These are phyloP conservation scores for Serendipita sp. DNA, from an alignment of 768 basidiomycete genomes.

Conservation along the genomic window DNA sequence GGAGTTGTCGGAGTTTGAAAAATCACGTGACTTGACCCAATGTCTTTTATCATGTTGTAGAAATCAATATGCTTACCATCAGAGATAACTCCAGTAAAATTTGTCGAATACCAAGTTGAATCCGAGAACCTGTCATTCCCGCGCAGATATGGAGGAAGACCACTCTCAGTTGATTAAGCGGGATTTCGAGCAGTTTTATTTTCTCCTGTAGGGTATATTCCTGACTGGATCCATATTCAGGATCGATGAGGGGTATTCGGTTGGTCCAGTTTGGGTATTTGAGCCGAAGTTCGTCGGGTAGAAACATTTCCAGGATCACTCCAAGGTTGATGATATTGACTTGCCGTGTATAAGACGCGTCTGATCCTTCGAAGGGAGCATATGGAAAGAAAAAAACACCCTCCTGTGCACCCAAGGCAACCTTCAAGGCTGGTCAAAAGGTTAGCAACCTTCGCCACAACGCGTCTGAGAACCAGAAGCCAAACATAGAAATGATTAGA, in stretches of 20 bases:
- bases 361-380: background rate
- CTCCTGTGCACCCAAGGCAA: background rate
- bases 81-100: too few species aligned
- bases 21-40: background rate
- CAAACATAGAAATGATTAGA: background rate
- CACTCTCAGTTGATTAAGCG: background rate
- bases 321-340: background rate
- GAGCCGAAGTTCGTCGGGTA: background rate
- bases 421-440: too few species aligned
- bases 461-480: too few species aligned
- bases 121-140: too few species aligned
- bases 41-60: too few species aligned
- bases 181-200: background rate
- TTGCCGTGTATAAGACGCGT: background rate
- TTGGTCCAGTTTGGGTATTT: background rate
- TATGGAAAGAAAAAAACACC: background rate
- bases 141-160: background rate
- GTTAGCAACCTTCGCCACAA: too few species aligned
- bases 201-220: background rate
- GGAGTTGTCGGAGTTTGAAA: background rate
- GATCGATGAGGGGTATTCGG: background rate
- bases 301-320: background rate
- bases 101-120: too few species aligned
- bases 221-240: background rate
- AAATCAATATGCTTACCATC: too few species aligned